These are phyloP conservation scores for Ascochyta viciae-villosae DNA, from an alignment of 2,329 filamentous ascomycete species.

Conservation along the genomic window DNA sequence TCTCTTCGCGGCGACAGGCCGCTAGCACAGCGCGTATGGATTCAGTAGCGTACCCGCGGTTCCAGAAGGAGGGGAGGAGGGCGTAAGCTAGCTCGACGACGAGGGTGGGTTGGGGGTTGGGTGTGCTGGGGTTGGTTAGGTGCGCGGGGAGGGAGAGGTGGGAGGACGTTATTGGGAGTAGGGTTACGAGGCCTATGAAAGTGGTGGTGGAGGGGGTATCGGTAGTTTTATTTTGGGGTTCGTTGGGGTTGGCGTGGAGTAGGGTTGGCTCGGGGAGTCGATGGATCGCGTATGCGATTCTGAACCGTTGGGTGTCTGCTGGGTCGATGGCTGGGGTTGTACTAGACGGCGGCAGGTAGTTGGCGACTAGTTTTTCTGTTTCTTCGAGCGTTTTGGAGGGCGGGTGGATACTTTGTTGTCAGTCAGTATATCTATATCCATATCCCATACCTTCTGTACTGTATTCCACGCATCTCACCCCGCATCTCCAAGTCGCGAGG, in stretches of 20 bases:
- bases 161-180: slow-evolving; percentile 13
- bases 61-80: slow-evolving; percentile 29
- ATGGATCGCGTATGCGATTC: no score
- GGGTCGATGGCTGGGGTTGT: no score
- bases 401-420: slow-evolving; percentile 28
- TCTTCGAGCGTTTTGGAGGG: slow-evolving; percentile 36
- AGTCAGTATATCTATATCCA: no score
- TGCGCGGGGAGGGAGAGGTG: slow-evolving; percentile 18
- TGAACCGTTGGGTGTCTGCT: no score
- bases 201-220: no score
- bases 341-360: slow-evolving; percentile 3
- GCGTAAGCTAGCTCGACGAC: slow-evolving; percentile 29
- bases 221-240: background rate
- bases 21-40: slow-evolving; percentile 31
- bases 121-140: slow-evolving; percentile 21
- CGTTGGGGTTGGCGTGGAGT: no score
- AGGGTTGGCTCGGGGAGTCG: no score
- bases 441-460: no score
- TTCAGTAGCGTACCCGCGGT: slow-evolving; percentile 27
- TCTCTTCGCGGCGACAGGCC: slow-evolving; percentile 15
- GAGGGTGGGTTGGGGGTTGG: slow-evolving; percentile 22
- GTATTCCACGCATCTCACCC: no score
- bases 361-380: slow-evolving; percentile 31
- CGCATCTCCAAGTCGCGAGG: no score
- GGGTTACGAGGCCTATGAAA: slow-evolving; percentile 34